phyloP scores from a whole-genome alignment of 805 yeast genomes.

The Starmerella kuoi region DNA sequence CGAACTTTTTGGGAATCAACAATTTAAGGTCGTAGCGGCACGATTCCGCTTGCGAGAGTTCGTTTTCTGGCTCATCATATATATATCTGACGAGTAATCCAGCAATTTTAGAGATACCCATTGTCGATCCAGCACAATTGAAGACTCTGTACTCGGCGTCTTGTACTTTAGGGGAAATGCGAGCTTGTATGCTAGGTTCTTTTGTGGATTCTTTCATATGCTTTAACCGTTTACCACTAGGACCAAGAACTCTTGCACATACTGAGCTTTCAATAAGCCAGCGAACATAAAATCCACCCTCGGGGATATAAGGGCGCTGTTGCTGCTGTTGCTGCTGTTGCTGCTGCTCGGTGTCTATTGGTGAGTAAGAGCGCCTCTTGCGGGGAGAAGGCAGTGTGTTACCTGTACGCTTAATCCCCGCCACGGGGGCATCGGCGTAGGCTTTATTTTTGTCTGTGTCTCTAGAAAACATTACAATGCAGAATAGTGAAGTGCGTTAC shows the following conservation, averaged over 20 bases:
- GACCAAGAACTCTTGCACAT: slow-evolving; percentile 18
- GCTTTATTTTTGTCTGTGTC: no score
- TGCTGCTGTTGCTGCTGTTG: neutral
- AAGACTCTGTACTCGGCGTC: slow-evolving; percentile 66
- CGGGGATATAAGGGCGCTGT: no score
- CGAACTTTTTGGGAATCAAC: slow-evolving; percentile 63
- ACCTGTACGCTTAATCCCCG: neutral
- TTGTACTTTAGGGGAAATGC: slow-evolving; percentile 26
- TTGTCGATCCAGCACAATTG: slow-evolving; percentile 61
- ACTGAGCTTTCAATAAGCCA: slow-evolving; percentile 14
- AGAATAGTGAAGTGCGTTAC: no score
- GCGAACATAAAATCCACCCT: slow-evolving; percentile 7
- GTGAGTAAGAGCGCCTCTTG: neutral
- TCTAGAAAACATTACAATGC: no score
- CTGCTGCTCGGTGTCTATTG: neutral
- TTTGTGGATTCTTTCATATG: slow-evolving; percentile 12
- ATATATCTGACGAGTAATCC: slow-evolving; percentile 60
- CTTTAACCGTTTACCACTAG: slow-evolving; percentile 16
- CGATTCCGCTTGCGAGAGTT: slow-evolving; percentile 45
- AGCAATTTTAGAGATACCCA: slow-evolving; percentile 68
- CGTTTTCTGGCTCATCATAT: slow-evolving; percentile 47
- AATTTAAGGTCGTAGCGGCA: slow-evolving; percentile 45
- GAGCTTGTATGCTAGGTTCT: slow-evolving; percentile 14
- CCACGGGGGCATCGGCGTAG: no score
- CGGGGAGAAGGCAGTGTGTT: neutral